A percentile compares a stretch with the other conserved stretches of the same genome.
These are phyloP conservation scores for Verruconis gallopava DNA, from an alignment of 2,329 filamentous ascomycete species.

Conservation along the genomic window DNA sequence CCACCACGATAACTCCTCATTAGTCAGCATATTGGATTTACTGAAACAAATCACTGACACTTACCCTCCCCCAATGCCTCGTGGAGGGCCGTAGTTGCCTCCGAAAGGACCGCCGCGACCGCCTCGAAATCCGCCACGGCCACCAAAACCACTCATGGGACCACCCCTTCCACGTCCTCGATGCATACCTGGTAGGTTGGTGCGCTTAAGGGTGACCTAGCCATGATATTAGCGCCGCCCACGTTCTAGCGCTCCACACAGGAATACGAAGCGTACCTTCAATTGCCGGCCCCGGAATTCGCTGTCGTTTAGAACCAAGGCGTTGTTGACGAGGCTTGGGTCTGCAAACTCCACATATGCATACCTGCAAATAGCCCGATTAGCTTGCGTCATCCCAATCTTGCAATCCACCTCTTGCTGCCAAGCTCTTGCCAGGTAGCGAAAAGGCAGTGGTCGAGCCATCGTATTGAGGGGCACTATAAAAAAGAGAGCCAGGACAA, in stretches of 20 bases:
- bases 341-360: constrained; percentile 98
- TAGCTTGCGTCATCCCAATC: constrained; percentile 26
- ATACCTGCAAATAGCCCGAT: constrained; percentile 53
- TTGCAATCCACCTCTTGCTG: constrained; percentile 34
- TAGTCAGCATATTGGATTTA: neutral
- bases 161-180: constrained; percentile 47
- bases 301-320: constrained; percentile 90
- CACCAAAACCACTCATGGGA: constrained; percentile 28
- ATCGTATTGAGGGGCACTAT: no score
- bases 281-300: constrained; percentile 88
- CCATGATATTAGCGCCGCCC: neutral
- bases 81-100: constrained; percentile 30
- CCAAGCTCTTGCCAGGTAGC: constrained; percentile 45
- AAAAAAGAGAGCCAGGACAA: no score
- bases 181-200: constrained; percentile 91
- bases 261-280: constrained; percentile 51
- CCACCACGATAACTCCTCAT: constrained; percentile 23
- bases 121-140: constrained; percentile 40
- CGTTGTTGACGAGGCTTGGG: constrained; percentile 81
- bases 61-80: constrained; percentile 23
- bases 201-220: constrained; percentile 80
- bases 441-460: no score
- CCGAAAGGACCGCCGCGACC: constrained; percentile 48
- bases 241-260: neutral
- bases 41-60: constrained; percentile 7